phyloP scores from a whole-genome alignment of 371 early-diverging fungal genomes.

The Mortierella sp. region DNA sequence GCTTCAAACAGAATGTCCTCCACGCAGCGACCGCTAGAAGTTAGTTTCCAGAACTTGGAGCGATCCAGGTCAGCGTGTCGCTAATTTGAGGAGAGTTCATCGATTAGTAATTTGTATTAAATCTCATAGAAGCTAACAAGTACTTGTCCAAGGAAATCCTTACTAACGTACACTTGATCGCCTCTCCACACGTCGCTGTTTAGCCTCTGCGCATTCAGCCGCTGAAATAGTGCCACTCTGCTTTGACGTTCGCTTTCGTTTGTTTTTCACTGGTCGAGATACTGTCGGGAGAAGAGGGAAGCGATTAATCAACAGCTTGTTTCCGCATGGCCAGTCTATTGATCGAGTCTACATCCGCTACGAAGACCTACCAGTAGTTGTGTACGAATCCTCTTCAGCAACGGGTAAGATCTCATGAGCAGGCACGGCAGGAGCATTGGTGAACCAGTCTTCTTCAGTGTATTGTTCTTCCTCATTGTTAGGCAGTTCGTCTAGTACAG shows the following conservation, averaged over 20 bases:
- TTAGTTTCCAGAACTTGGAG: constrained; percentile 12
- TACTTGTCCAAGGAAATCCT: constrained; percentile 4
- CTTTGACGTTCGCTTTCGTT: constrained; percentile 8
- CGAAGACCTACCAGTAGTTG: too few relatives aligned
- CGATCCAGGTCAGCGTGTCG: constrained; percentile 10
- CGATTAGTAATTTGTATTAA: constrained; percentile 1
- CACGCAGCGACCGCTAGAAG: constrained; percentile 15
- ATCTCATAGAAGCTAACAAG: constrained; percentile 3
- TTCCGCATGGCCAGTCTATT: constrained; percentile 7
- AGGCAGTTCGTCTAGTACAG: background rate
- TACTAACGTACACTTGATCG: constrained; percentile 4
- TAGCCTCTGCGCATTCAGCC: background rate
- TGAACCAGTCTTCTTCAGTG: constrained; percentile 1
- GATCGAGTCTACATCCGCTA: constrained; percentile 2
- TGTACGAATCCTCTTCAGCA: constrained; percentile 3
- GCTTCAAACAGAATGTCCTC: constrained; percentile 9
- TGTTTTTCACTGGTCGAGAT: too few relatives aligned
- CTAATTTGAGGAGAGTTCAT: constrained; percentile 8
- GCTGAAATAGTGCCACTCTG: constrained; percentile 4
- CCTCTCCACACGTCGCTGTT: constrained; percentile 6
- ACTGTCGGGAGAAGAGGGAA: background rate
- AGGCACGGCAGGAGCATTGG: constrained; percentile 2
- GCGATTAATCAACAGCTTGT: too few relatives aligned
- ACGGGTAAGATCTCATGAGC: constrained; percentile 3
- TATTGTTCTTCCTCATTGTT: background rate